Base-by-base conservation (phyloP, 768 basidiomycete genomes). In the Suillus subaureus region DNA sequence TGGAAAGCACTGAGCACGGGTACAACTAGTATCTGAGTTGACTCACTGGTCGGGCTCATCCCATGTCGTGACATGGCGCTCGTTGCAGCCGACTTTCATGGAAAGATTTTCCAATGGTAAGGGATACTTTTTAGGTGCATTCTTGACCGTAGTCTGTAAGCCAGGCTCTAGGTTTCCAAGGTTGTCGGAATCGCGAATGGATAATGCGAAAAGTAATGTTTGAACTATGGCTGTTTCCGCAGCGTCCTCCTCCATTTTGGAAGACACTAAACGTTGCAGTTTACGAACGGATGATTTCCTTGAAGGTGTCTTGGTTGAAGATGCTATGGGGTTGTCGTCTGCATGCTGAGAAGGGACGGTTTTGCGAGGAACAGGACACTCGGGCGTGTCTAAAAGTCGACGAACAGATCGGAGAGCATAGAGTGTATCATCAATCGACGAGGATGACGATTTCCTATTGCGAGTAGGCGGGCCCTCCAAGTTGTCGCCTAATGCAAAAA, bases 31-130 rank as follows among this genome's bases (percentile, higher is more conserved):
- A 31, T n/a, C 23, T 1, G 28, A 28, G 26, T 43, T 13, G 1
- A 75, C 74, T 45, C 28, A 75, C 75, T 55, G 58, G 39, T 15
- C 39, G 5, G 65, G 61, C 23, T 66, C 70, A 15, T 75, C 75
- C 75, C 74, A 75, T 63, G 75, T 66, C 3, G 72, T 75, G 39
- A 72, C 31, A 13, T 75, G 60, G 3, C 49, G 56, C 33, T 70
- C 64, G n/a, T 63, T 56, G 3, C 68, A 45, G 4, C 52, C 42
- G 21, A 72, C 70, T n/a, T 47, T 4, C 8, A 75, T 61, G 13
- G 45, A 62, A 8, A 77, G 18, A 15, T 73, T 68, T 13, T 68
- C 26, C 26, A 51, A 51, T 51, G 49, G 49, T 23, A 58, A 33
- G 7, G 49, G 39, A 40, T 58, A 58, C 37, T 58, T 23, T 11